These are phyloP conservation scores for Eutypella sp. DNA, from an alignment of 2,329 filamentous ascomycete species.

Conservation along the genomic window DNA sequence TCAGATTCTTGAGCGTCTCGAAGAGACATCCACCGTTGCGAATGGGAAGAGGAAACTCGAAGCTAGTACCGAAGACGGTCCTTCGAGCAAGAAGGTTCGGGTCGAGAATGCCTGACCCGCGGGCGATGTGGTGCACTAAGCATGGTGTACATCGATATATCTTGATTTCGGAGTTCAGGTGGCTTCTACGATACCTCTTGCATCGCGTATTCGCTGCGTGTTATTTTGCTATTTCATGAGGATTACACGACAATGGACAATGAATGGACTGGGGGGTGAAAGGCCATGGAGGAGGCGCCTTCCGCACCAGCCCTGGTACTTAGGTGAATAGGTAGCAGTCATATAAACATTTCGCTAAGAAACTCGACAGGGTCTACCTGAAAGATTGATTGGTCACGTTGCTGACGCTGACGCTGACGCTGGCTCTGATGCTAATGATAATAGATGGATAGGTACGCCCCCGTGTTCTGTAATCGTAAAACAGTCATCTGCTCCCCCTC, in stretches of 20 bases:
- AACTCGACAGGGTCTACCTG: no score
- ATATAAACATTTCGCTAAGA: not conserved
- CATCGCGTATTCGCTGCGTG: conserved; percentile 16
- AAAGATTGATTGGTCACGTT: no score
- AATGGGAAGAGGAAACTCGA: conserved; percentile 45
- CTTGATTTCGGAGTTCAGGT: conserved; percentile 15
- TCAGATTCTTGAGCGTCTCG: conserved; percentile 47
- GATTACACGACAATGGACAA: no score
- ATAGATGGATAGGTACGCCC: no score
- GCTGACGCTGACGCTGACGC: no score
- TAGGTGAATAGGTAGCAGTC: no score
- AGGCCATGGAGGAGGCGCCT: no score
- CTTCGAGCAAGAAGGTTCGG: conserved; percentile 41
- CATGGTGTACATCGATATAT: conserved; percentile 5
- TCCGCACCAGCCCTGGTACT: no score
- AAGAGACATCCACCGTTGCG: conserved; percentile 12
- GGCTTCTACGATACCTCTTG: conserved; percentile 19
- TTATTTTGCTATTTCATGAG: not conserved
- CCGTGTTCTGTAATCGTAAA: no score
- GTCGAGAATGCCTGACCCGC: conserved; percentile 25
- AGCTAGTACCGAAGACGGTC: conserved; percentile 16
- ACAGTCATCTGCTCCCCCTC: no score
- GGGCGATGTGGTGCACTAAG: conserved; percentile 10
- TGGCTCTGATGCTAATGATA: no score
- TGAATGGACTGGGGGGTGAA: no score